Evolutionary conservation across 2,329 filamentous ascomycete species (phyloP), one percentile per base, ranked within the genome.

Genomic region (Periconia sp.): DNA sequence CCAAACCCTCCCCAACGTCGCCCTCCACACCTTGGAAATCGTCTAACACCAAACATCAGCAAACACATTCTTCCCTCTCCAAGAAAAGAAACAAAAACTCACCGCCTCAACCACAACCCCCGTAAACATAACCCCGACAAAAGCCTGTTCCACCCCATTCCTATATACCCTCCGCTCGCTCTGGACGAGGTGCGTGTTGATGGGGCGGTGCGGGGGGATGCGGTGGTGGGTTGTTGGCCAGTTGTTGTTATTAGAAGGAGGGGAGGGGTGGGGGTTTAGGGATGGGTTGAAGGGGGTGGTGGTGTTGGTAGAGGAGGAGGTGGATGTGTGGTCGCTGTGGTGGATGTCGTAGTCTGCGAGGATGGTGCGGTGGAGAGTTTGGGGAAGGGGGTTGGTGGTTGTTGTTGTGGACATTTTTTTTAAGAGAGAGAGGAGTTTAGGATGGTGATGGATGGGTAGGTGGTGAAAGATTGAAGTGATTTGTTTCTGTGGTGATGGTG

Each of bases 101-200:
- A 78, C 75, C 54, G 74, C 75, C 61, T 79, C 76, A 45, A 77
- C 60, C 58, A 70, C 72, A 13, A 79, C 74, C 6, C 77, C 81
- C 27, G 73, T 74, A 56, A 82, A 79, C 80, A 83, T 83, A 0
- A 79, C 66, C 18, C 71, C 64, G 17, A 84, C 72, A 59, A 84
- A 82, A 7, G 70, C 72, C 41, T 67, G 66, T 62, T 83, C 81
- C 6, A 72, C 67, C 1, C 57, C 59, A 60, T 77, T 81, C n/a
- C 63, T 64, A 40, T 77, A 80, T 0, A 74, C 74, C 2, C 77
- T 69, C n/a, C 81, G 63, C 47, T 77, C 66, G 3, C 62, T 68
- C 46, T 73, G 67, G 55, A 79, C 74, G 7, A 80, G 63, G 37
- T 77, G 61, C 3, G 66, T 71, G 50, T 81, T 79, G 1, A 78